phyloP scores from a whole-genome alignment of 345 rosid genomes.

The Clausena lansium region DNA sequence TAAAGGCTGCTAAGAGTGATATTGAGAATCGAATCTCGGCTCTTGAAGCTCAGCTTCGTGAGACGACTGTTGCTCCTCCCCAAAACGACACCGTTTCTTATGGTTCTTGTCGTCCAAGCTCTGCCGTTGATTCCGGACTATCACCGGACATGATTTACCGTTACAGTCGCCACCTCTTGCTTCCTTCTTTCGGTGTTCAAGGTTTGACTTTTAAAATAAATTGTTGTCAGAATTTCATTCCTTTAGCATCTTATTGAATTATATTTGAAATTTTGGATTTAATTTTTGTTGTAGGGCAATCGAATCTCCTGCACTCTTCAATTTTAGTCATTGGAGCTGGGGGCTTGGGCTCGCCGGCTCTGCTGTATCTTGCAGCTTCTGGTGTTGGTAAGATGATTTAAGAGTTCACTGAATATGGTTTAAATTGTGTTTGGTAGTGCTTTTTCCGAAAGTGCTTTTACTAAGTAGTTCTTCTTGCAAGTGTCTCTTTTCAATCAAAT shows the following conservation, averaged over 20 bases:
- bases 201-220: constrained; percentile 33
- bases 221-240: neutral
- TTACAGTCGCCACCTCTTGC: constrained; percentile 91
- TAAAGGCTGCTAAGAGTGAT: constrained; percentile 48
- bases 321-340: constrained; percentile 93
- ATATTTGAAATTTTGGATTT: neutral
- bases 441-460: neutral
- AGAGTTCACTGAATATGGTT: neutral
- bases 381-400: constrained; percentile 61
- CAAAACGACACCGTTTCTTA: constrained; percentile 27
- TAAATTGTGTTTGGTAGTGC: neutral
- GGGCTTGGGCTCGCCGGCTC: constrained; percentile 90
- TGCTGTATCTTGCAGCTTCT: constrained; percentile 85
- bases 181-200: constrained; percentile 84
- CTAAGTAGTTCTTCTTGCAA: neutral
- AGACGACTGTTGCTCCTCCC: constrained; percentile 11
- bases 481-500: too few relatives aligned
- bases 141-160: constrained; percentile 71
- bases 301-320: constrained; percentile 75
- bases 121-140: constrained; percentile 42
- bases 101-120: constrained; percentile 30
- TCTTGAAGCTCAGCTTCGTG: constrained; percentile 69
- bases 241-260: neutral
- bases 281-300: constrained; percentile 50
- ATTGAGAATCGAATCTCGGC: constrained; percentile 60